Evolutionary conservation across 352 stramenopile genomes (phyloP), one percentile per base, ranked within the genome.

Genomic region (Saprolegnia diclina): DNA sequence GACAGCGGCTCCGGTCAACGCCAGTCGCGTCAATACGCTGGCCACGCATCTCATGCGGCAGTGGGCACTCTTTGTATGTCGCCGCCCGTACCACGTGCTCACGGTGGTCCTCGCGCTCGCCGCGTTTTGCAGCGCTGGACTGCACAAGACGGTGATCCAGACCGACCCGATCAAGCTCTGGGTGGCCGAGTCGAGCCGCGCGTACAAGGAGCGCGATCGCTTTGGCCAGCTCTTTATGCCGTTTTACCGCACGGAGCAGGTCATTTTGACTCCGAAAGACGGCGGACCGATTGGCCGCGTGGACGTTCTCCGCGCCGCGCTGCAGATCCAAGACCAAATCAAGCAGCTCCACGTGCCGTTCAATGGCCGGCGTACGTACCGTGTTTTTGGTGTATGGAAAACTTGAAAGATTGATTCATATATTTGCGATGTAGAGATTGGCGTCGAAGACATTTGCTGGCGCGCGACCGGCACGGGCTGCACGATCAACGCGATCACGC

Each of bases 141-240:
- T 86, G 1, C 67, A 57, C 0, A 21, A 75, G 18, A 66, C 85
- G 46, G 72, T 82, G 26, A 70, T 88, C 13, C 75, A 88, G 65
- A 78, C 72, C 0, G 75, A 82, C 10, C 74, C 80, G 1, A 80
- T 87, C 19, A 86, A 85, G 70, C 72, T 88, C 16, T 88, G 80
- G 80, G 76, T 81, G 0, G 50, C 80, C 29, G 77, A 76, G 22
- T 75, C 67, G 0, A 88, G 76, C 29, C 75, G 71, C 24, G 63
- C 76, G 22, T 87, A 73, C 71, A 74, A 82, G 24, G 76, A 86
- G 29, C 74, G 77, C 1, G 61, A 75, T 32, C 76, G 75, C 18
- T 86, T 78, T 53, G 76, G 64, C 18, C 70, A 85, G 65, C 67
- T 87, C 22, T 90, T 90, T 59, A 77, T 75, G 56, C 77, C 77